phyloP scores from a whole-genome alignment of 2,329 filamentous ascomycete genomes.

The Phialophora tarda region DNA sequence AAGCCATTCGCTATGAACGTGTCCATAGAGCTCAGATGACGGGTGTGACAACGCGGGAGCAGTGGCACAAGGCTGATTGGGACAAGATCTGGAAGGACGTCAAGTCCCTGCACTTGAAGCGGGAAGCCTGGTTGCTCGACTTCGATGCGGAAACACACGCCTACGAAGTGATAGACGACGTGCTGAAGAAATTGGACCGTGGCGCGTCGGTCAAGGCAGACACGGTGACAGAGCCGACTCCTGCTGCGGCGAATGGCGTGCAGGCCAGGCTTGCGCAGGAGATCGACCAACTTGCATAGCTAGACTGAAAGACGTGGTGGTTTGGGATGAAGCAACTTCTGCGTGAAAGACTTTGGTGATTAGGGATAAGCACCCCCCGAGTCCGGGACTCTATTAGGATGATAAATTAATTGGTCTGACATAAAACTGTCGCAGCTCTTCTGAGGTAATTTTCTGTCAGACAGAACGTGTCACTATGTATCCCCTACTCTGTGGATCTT shows the following conservation, averaged over 20 bases:
- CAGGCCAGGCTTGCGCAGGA: conserved; percentile 19
- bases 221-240: conserved; percentile 17
- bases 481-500: neutral
- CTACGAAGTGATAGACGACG: conserved; percentile 39
- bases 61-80: conserved; percentile 42
- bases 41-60: conserved; percentile 39
- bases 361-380: no score
- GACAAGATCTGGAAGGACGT: conserved; percentile 51
- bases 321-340: neutral
- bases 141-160: conserved; percentile 40
- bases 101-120: conserved; percentile 36
- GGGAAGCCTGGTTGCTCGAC: conserved; percentile 39
- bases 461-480: neutral
- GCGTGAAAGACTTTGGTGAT: no score
- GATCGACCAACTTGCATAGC: conserved; percentile 32
- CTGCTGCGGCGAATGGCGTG: conserved; percentile 15
- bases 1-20: conserved; percentile 38
- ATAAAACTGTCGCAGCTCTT: neutral
- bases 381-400: no score
- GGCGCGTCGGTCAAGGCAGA: conserved; percentile 21
- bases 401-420: neutral
- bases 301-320: neutral
- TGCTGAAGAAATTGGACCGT: conserved; percentile 32
- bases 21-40: conserved; percentile 39
- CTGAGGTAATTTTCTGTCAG: neutral